These are phyloP conservation scores for Boletellus ananiceps DNA, from an alignment of 768 basidiomycete species.

Conservation along the genomic window DNA sequence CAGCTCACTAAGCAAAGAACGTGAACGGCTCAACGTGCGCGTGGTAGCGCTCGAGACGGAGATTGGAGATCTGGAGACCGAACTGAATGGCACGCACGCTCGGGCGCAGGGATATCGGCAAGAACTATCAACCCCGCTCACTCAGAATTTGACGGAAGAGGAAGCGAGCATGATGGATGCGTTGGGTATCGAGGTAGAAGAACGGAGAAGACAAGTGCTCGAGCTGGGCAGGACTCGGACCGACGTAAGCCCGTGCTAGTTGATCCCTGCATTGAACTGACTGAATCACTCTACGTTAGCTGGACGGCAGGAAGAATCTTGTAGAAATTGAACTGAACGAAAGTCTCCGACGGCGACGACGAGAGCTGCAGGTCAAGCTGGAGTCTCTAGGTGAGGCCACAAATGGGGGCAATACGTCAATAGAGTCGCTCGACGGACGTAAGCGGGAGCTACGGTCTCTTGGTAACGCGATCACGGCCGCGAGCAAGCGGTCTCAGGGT, in stretches of 20 bases:
- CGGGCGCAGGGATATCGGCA: slow-evolving; percentile 59
- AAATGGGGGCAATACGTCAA: slow-evolving; percentile 50
- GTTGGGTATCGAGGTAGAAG: slow-evolving; percentile 74
- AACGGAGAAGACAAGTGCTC: slow-evolving; percentile 62
- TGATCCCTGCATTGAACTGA: not conserved
- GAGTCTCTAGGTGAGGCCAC: slow-evolving; percentile 68
- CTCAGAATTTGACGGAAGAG: slow-evolving; percentile 63
- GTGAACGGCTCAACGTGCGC: slow-evolving; percentile 60
- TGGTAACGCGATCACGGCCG: slow-evolving; percentile 57
- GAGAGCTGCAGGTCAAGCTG: slow-evolving; percentile 72
- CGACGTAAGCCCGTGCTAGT: slow-evolving; percentile 47
- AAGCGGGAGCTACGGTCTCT: slow-evolving; percentile 66
- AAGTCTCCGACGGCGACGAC: slow-evolving; percentile 70
- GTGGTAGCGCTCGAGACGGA: slow-evolving; percentile 62
- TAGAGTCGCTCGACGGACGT: slow-evolving; percentile 64
- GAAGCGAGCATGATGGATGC: slow-evolving; percentile 64
- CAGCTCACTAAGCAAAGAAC: slow-evolving; percentile 55
- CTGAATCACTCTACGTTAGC: slow-evolving; percentile 13
- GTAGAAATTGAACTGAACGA: slow-evolving; percentile 94
- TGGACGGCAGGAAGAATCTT: slow-evolving; percentile 71
- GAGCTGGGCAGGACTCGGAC: slow-evolving; percentile 64
- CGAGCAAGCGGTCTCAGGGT: slow-evolving; percentile 65
- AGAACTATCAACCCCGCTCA: slow-evolving; percentile 74
- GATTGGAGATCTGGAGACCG: slow-evolving; percentile 66
- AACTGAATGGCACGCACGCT: slow-evolving; percentile 56